Evolutionary conservation across 129 eudicot species (phyloP).

Genomic region (Tagetes erecta): DNA sequence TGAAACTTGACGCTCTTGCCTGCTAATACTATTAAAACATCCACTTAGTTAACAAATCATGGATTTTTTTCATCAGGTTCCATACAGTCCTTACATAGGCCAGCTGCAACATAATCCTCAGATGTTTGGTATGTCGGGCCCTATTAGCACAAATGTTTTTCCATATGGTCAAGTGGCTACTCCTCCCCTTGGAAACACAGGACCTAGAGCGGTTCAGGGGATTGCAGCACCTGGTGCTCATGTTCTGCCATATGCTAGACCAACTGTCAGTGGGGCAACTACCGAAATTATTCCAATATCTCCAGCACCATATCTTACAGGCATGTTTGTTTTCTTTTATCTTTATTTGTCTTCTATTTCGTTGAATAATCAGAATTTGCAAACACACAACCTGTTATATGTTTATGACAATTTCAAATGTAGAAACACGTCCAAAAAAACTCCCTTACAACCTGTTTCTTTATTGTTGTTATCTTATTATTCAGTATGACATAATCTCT

Average conservation of each 20-base stretch:
- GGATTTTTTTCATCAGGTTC: constrained; percentile 38
- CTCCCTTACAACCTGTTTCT: not conserved
- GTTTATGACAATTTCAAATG: not conserved
- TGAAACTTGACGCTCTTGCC: not conserved
- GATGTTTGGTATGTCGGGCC: constrained; percentile 48
- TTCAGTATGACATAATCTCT: not conserved
- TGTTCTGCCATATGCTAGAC: constrained; percentile 41
- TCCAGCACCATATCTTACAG: constrained; percentile 52
- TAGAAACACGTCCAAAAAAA: not conserved
- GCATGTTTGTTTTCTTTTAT: constrained; percentile 23
- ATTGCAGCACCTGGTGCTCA: constrained; percentile 49
- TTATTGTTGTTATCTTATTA: not conserved
- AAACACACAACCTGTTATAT: not conserved
- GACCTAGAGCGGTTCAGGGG: constrained; percentile 43
- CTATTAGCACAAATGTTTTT: constrained; percentile 39
- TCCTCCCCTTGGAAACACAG: constrained; percentile 45
- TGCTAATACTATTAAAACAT: not conserved
- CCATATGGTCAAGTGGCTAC: constrained; percentile 50
- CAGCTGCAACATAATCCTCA: constrained; percentile 48
- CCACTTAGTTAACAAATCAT: constrained; percentile 1
- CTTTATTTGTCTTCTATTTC: not conserved
- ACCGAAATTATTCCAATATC: constrained; percentile 49
- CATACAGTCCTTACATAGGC: constrained; percentile 44
- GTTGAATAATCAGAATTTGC: not conserved
- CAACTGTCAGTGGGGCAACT: constrained; percentile 45